A percentile compares a stretch with the other conserved stretches of the same genome.
These are phyloP conservation scores for Lachancea thermotolerans DNA, from an alignment of 805 yeast genomes.

Conservation along the genomic window DNA sequence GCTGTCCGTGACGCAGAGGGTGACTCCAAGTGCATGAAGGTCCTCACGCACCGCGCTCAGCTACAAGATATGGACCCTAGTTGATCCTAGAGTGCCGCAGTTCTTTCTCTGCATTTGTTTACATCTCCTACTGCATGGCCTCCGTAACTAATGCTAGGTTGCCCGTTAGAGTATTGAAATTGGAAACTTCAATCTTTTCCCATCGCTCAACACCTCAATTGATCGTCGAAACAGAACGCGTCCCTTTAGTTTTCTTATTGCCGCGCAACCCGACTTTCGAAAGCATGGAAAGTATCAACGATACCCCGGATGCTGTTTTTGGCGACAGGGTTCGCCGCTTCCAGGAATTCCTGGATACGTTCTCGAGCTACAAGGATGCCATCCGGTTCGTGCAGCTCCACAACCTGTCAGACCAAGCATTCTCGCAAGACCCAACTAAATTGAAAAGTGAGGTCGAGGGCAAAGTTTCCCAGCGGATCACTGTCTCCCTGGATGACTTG, in stretches of 20 bases:
- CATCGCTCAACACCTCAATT: not conserved
- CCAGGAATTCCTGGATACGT: constrained; percentile 74
- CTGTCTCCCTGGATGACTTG: constrained; percentile 77
- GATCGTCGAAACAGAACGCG: not conserved
- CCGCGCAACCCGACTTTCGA: too few species aligned
- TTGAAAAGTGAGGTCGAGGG: constrained; percentile 6
- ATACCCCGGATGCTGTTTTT: constrained; percentile 41
- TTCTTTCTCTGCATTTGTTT: too few species aligned
- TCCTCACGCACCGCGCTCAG: not conserved
- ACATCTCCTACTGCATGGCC: too few species aligned
- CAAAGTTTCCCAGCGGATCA: constrained; percentile 41
- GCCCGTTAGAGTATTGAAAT: too few species aligned
- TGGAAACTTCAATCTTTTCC: not conserved
- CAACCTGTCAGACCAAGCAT: constrained; percentile 30
- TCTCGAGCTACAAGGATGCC: constrained; percentile 59
- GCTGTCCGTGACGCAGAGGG: not conserved
- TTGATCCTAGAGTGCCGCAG: too few species aligned
- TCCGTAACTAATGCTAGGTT: too few species aligned
- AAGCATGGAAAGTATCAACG: constrained; percentile 4
- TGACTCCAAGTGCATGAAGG: not conserved
- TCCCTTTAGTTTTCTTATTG: too few species aligned
- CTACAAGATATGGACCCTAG: too few species aligned
- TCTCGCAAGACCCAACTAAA: constrained; percentile 8
- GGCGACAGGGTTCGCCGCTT: constrained; percentile 83
- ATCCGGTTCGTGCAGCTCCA: constrained; percentile 68